Evolutionary conservation across 805 yeast species (phyloP).

Genomic region (Hanseniaspora mollemarum): DNA sequence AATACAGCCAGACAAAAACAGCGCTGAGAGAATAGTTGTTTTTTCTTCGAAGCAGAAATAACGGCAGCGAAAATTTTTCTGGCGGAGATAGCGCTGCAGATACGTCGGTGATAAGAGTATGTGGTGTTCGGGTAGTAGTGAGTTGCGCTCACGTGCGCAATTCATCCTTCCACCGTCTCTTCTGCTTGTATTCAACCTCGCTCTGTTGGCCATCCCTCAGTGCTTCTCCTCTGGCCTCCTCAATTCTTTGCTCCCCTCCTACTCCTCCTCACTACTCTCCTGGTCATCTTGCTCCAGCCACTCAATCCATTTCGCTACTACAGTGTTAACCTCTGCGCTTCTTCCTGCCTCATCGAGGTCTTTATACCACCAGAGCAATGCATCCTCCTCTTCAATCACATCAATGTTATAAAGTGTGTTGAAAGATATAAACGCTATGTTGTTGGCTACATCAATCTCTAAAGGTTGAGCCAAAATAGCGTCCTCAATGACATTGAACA

Average conservation of each 20-base stretch:
- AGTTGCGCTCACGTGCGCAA: no score
- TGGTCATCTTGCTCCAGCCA: slow-evolving; percentile 79
- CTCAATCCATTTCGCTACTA: slow-evolving; percentile 64
- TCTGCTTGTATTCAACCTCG: no score
- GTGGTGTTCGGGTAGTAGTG: no score
- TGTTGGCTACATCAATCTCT: slow-evolving; percentile 26
- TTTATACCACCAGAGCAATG: slow-evolving; percentile 69
- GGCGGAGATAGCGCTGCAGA: neutral
- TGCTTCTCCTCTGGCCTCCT: no score
- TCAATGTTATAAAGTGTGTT: slow-evolving; percentile 68
- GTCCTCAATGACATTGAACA: slow-evolving; percentile 40
- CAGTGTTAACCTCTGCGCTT: slow-evolving; percentile 40
- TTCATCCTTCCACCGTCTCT: no score
- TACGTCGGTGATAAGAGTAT: neutral
- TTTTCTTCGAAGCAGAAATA: neutral
- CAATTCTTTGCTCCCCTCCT: no score
- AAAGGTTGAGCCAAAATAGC: slow-evolving; percentile 22
- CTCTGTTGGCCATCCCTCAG: no score
- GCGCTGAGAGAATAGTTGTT: neutral
- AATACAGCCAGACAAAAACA: no score
- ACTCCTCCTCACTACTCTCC: slow-evolving; percentile 44
- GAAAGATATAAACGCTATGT: slow-evolving; percentile 33
- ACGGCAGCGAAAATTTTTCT: neutral
- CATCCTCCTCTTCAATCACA: slow-evolving; percentile 67
- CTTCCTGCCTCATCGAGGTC: slow-evolving; percentile 31